Evolutionary conservation across 1,284 basidiomycete genomes (phyloP).

Genomic region (Lentinula novae-zelandiae): DNA sequence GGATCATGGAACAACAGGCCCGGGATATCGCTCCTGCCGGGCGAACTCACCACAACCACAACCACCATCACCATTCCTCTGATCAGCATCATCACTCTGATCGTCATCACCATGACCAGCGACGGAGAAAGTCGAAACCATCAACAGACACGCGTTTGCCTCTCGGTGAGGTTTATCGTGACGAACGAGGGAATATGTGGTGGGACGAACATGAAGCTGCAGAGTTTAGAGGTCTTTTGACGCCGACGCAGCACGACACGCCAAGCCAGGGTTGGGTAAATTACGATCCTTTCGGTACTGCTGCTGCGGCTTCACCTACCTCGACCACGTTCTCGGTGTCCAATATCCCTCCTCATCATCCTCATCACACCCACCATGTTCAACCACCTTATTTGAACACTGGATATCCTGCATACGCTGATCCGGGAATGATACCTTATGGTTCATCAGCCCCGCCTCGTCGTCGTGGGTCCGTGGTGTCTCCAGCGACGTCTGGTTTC

Average conservation of each 20-base stretch:
- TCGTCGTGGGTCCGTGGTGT: not conserved
- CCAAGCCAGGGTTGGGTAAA: conserved; percentile 6
- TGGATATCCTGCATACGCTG: not conserved
- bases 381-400: not conserved
- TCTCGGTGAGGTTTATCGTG: conserved; percentile 50
- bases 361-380: not conserved
- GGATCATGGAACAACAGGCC: conserved; percentile 50
- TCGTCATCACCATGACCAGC: not conserved
- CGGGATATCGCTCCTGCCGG: conserved; percentile 28
- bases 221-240: conserved; percentile 61
- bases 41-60: not conserved
- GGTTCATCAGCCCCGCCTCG: not conserved
- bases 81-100: conserved; percentile 11
- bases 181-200: conserved; percentile 59
- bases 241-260: not conserved
- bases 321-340: not conserved
- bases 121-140: not conserved
- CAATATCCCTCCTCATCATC: not conserved
- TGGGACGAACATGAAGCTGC: conserved; percentile 64
- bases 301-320: not conserved
- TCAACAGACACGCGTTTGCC: conserved; percentile 19
- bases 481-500: not conserved
- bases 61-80: not conserved
- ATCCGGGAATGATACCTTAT: not conserved
- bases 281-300: not conserved